phyloP scores from a whole-genome alignment of 1,284 basidiomycete genomes.

The Meira nashicola region DNA sequence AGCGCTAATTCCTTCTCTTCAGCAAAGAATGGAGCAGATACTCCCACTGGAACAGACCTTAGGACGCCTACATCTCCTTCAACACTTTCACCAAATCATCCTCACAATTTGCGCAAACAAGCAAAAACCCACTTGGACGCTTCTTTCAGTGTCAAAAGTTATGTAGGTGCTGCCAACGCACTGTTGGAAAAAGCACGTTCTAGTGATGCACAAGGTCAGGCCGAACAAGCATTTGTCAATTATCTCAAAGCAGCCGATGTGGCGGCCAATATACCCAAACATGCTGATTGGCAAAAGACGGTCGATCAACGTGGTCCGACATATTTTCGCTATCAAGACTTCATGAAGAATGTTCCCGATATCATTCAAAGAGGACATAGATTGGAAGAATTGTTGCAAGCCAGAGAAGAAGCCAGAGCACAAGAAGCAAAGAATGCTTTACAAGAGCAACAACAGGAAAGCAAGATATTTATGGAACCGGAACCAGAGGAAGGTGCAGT shows the following conservation, averaged over 20 bases:
- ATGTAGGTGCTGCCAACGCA: conserved; percentile 47
- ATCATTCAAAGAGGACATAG: conserved; percentile 43
- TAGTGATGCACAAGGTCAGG: conserved; percentile 43
- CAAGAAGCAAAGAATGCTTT: conserved; percentile 1
- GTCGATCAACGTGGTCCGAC: conserved; percentile 30
- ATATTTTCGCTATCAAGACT: conserved; percentile 46
- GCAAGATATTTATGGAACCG: background rate
- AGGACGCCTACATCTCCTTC: conserved; percentile 11
- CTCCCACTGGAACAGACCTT: background rate
- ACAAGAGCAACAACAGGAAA: background rate
- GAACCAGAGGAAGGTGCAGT: background rate
- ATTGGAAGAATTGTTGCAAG: conserved; percentile 37
- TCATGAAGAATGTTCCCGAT: conserved; percentile 42
- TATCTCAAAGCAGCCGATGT: conserved; percentile 50
- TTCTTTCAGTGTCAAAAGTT: conserved; percentile 46
- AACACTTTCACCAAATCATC: conserved; percentile 43
- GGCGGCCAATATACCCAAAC: conserved; percentile 46
- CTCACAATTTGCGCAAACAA: conserved; percentile 44
- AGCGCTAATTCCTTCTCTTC: background rate
- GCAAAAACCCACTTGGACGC: conserved; percentile 41
- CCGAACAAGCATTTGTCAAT: conserved; percentile 51
- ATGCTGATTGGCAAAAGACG: conserved; percentile 43
- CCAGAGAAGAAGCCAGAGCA: conserved; percentile 28
- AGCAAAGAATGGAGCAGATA: background rate
- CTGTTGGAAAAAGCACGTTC: conserved; percentile 49